Evolutionary conservation across 225 moss, liverwort and hornwort genomes (phyloP).

Genomic region (Pseudoscleropodium purum): DNA sequence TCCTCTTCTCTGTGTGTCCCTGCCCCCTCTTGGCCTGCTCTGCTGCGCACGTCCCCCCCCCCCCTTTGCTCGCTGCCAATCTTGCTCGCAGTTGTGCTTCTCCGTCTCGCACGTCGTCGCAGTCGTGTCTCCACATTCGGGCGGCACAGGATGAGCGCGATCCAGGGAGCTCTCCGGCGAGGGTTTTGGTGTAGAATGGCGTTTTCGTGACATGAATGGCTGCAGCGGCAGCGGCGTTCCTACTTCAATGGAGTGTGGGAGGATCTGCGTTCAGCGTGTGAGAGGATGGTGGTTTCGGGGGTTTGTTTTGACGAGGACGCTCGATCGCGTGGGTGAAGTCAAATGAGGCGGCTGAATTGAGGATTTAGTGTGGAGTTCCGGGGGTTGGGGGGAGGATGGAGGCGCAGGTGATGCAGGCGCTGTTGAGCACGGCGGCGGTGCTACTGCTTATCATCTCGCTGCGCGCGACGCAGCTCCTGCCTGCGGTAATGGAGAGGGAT

Average conservation of each 20-base stretch:
- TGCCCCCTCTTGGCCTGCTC: not conserved
- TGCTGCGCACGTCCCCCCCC: not conserved
- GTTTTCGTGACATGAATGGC: not conserved
- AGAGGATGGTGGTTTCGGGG: not conserved
- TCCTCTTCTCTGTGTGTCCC: not conserved
- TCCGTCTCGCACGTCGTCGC: not conserved
- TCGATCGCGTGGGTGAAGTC: not conserved
- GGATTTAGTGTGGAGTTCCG: not conserved
- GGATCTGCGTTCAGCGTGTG: not conserved
- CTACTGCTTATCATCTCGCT: constrained; percentile 32
- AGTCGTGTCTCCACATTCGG: not conserved
- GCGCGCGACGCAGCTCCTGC: constrained; percentile 38
- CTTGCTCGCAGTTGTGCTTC: not conserved
- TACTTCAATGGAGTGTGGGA: not conserved
- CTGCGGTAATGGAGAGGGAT: constrained; percentile 3
- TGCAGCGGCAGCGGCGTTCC: not conserved
- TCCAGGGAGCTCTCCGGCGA: not conserved
- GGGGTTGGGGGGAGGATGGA: constrained; percentile 4
- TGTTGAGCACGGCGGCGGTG: constrained; percentile 39
- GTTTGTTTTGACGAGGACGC: not conserved
- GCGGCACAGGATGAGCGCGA: not conserved
- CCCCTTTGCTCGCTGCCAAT: not conserved
- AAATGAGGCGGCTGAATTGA: not conserved
- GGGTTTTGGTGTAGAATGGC: not conserved
- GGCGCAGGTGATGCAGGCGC: constrained; percentile 40